These are phyloP conservation scores for Lagenidium giganteum DNA, from an alignment of 352 stramenopile genomes.

Conservation along the genomic window DNA sequence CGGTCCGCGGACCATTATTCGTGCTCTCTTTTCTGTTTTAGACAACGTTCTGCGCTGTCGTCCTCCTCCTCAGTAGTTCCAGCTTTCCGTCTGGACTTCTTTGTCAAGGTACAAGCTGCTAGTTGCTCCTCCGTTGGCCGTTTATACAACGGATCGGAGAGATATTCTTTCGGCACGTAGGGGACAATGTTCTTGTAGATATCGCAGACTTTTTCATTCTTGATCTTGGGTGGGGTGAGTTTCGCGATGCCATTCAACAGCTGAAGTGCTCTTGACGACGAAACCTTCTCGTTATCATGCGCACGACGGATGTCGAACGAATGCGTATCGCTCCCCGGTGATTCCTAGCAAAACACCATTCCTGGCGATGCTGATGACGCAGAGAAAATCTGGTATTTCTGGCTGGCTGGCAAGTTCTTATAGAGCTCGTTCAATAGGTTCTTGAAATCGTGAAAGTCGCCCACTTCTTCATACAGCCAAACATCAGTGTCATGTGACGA, in stretches of 20 bases:
- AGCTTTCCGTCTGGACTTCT: no score
- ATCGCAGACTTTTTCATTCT: neutral
- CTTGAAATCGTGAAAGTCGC: neutral
- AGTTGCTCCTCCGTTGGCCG: no score
- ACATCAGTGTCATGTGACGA: neutral
- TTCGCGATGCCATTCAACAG: neutral
- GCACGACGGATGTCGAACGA: neutral
- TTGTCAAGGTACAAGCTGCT: no score
- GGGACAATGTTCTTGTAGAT: neutral
- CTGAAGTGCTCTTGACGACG: neutral
- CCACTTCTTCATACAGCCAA: neutral
- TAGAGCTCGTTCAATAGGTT: neutral
- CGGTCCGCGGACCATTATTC: no score
- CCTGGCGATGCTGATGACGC: neutral
- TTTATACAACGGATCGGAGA: no score
- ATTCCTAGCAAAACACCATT: neutral
- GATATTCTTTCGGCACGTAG: no score
- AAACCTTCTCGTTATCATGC: neutral
- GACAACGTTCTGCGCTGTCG: no score
- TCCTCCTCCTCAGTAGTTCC: no score
- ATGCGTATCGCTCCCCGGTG: neutral
- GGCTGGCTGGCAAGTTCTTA: neutral
- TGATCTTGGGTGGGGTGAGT: neutral
- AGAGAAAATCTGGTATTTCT: slow-evolving; percentile 3
- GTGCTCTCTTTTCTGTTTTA: no score